Evolutionary conservation across 495 filamentous ascomycete species (phyloP).

Genomic region (Penicillium crystallinum): DNA sequence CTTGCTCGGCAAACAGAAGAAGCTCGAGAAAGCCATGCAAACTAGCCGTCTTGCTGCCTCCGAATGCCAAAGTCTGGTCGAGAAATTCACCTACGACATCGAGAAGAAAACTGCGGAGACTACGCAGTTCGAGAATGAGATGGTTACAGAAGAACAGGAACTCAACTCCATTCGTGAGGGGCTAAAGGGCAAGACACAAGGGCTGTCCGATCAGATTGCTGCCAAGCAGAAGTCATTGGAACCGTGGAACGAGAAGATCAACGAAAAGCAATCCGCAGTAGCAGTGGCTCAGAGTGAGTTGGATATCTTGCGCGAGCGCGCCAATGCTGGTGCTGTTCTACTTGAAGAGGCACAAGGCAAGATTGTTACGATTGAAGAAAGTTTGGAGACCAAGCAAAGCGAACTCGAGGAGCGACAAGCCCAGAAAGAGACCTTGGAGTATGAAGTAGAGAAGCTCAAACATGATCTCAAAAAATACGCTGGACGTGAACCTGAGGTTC

Average conservation of each 20-base stretch:
- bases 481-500: slow-evolving; percentile 72
- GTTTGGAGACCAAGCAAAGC: slow-evolving; percentile 59
- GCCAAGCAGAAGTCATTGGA: slow-evolving; percentile 90
- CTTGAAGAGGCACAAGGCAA: slow-evolving; percentile 80
- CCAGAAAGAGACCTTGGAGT: slow-evolving; percentile 65
- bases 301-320: slow-evolving; percentile 81
- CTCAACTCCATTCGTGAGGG: slow-evolving; percentile 72
- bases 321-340: slow-evolving; percentile 76
- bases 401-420: slow-evolving; percentile 73
- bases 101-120: slow-evolving; percentile 69
- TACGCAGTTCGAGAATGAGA: slow-evolving; percentile 61
- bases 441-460: slow-evolving; percentile 65
- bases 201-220: slow-evolving; percentile 85
- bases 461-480: slow-evolving; percentile 64
- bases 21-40: slow-evolving; percentile 83
- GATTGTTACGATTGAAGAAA: slow-evolving; percentile 65
- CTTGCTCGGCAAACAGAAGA: slow-evolving; percentile 80
- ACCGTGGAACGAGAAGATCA: slow-evolving; percentile 96
- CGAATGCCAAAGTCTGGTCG: slow-evolving; percentile 70
- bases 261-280: slow-evolving; percentile 86
- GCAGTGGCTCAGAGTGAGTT: slow-evolving; percentile 93
- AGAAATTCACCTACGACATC: slow-evolving; percentile 73
- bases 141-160: slow-evolving; percentile 76
- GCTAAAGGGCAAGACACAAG: slow-evolving; percentile 92
- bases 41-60: slow-evolving; percentile 61